A percentile compares a stretch with the other conserved stretches of the same genome.
Evolutionary conservation across 1,284 basidiomycete genomes (phyloP).

Genomic region (Lignosus rhinocerotis): DNA sequence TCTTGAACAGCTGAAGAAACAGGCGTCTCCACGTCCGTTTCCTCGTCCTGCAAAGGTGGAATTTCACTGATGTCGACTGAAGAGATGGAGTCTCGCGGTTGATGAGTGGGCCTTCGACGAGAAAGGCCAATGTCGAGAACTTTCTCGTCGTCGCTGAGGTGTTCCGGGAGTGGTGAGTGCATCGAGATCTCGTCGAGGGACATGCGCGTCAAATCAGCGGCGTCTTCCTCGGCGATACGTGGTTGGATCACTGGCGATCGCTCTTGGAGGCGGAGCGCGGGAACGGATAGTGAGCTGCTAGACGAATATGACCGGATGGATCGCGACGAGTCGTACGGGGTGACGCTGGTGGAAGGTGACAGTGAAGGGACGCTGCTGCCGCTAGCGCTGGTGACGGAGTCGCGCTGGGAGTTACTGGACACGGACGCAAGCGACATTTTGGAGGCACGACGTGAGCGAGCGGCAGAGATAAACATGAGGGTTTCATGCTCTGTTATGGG

Average conservation of each 20-base stretch:
- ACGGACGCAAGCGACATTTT: constrained; percentile 36
- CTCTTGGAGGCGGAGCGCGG: constrained; percentile 13
- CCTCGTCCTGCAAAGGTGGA: constrained; percentile 38
- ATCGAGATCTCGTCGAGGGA: constrained; percentile 32
- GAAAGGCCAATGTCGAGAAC: constrained; percentile 24
- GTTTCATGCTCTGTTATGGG: constrained; percentile 48
- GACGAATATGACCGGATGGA: constrained; percentile 34
- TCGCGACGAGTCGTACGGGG: constrained; percentile 28
- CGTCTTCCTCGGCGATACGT: constrained; percentile 32
- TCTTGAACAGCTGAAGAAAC: constrained; percentile 4
- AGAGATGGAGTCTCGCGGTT: constrained; percentile 30
- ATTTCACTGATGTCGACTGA: constrained; percentile 47
- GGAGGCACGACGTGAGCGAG: constrained; percentile 37
- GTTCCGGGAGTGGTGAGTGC: constrained; percentile 23
- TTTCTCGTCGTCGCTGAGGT: constrained; percentile 29
- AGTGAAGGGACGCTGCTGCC: constrained; percentile 24
- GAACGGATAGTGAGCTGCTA: constrained; percentile 29
- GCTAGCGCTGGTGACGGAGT: constrained; percentile 30
- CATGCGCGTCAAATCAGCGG: constrained; percentile 30
- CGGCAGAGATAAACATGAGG: constrained; percentile 41
- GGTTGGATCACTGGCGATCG: constrained; percentile 28
- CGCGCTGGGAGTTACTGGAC: constrained; percentile 32
- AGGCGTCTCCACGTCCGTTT: constrained; percentile 8
- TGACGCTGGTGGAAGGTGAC: constrained; percentile 22
- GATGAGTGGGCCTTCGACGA: constrained; percentile 9